phyloP scores from a whole-genome alignment of 257 asterid genomes.

The Petunia secreta region DNA sequence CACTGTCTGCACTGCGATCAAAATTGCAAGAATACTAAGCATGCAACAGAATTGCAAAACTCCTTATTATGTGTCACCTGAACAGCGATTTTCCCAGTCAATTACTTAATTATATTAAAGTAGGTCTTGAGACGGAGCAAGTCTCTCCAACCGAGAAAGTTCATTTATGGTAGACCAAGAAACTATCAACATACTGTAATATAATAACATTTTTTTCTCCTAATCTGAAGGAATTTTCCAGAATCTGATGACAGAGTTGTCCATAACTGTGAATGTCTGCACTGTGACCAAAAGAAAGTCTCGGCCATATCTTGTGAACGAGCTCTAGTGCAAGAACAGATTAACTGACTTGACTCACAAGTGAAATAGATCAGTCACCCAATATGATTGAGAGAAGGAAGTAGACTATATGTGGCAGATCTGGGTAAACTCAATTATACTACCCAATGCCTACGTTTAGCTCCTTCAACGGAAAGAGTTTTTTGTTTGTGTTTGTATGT shows the following conservation, averaged over 20 bases:
- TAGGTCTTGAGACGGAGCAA: not conserved
- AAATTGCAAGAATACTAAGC: not conserved
- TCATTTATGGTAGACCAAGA: slow-evolving; percentile 2
- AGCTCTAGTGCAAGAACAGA: not conserved
- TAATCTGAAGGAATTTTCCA: not conserved
- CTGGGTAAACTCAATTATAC: slow-evolving; percentile 33
- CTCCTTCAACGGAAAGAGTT: slow-evolving; percentile 80
- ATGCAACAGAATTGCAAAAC: not conserved
- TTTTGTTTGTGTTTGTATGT: slow-evolving; percentile 51
- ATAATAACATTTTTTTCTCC: not conserved
- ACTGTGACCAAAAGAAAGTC: not conserved
- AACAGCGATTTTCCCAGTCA: not conserved
- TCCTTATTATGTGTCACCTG: not conserved
- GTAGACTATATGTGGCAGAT: not conserved
- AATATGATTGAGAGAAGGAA: not conserved
- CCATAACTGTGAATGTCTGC: not conserved
- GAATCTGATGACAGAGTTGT: slow-evolving; percentile 5
- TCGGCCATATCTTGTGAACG: not conserved
- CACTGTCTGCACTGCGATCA: not conserved
- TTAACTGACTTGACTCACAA: not conserved
- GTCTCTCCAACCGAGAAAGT: not conserved
- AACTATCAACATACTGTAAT: not conserved
- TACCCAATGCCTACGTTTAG: slow-evolving; percentile 90
- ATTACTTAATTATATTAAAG: not conserved
- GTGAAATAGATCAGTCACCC: not conserved